These are phyloP conservation scores for Pelargonium cotyledonis DNA, from an alignment of 441 rosid genomes.

Conservation along the genomic window DNA sequence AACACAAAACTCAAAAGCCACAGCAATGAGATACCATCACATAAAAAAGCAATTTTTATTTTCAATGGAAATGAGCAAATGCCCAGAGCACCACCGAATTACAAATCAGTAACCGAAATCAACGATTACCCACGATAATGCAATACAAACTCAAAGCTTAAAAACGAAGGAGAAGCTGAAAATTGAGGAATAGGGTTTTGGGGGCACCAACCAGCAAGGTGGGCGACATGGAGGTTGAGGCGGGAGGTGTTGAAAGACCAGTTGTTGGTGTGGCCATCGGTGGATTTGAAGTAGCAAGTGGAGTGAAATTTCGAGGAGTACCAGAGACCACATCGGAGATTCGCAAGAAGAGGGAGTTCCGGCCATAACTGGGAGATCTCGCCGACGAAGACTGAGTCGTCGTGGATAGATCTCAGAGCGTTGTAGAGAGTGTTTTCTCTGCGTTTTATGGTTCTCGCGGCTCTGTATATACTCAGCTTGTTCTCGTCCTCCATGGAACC, in stretches of 20 bases:
- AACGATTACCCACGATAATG: background rate
- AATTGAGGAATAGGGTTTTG: background rate
- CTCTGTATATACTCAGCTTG: conserved; percentile 71
- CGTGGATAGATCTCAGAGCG: conserved; percentile 73
- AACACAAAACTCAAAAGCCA: conserved; percentile 6
- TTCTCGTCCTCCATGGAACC: conserved; percentile 26
- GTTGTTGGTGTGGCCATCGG: conserved; percentile 88
- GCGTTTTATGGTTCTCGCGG: conserved; percentile 68
- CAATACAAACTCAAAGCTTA: background rate
- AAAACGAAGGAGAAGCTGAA: too few species aligned
- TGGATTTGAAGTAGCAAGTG: conserved; percentile 89
- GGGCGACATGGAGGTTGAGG: conserved; percentile 80
- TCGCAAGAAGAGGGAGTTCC: conserved; percentile 67
- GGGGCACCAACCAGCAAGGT: conserved; percentile 43
- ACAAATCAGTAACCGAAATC: background rate
- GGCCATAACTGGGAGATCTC: conserved; percentile 89
- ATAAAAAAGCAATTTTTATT: too few species aligned
- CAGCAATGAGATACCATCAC: background rate
- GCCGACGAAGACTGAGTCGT: conserved; percentile 71
- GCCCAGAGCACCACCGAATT: background rate
- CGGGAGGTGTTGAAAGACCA: conserved; percentile 80
- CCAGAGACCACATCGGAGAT: conserved; percentile 97
- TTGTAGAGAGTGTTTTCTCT: conserved; percentile 68
- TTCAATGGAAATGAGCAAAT: background rate
- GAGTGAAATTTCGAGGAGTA: conserved; percentile 56